phyloP scores from a whole-genome alignment of 257 asterid genomes.

The Fraxinus pennsylvanica region DNA sequence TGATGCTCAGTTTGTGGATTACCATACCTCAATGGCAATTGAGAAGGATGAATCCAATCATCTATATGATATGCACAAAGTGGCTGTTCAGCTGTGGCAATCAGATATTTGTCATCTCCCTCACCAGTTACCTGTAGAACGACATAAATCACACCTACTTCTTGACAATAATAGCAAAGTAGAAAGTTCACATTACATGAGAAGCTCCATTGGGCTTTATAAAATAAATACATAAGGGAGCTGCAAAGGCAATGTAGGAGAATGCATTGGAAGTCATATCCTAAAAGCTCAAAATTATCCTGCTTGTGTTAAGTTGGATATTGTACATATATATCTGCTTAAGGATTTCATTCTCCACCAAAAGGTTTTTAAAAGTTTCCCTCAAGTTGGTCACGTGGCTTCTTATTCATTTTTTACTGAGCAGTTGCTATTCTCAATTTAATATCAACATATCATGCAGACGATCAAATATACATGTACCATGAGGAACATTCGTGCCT shows the following conservation, averaged over 20 bases:
- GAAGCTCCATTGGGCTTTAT: not conserved
- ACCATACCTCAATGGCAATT: constrained; percentile 72
- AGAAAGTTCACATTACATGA: not conserved
- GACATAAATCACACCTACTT: constrained; percentile 18
- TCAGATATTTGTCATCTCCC: constrained; percentile 92
- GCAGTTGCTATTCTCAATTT: not conserved
- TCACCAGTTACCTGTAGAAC: constrained; percentile 83
- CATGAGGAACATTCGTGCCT: not conserved
- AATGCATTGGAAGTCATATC: not conserved
- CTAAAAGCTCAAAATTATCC: not conserved
- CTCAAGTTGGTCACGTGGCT: not conserved
- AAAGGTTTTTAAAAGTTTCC: not conserved
- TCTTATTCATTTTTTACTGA: not conserved
- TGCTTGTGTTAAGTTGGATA: not conserved
- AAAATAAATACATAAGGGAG: not conserved
- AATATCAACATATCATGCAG: not conserved
- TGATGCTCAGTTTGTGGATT: constrained; percentile 1
- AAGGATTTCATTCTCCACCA: not conserved
- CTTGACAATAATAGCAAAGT: not conserved
- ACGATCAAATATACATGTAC: not conserved
- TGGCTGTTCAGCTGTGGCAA: constrained; percentile 96
- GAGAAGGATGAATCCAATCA: constrained; percentile 89
- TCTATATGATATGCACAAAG: constrained; percentile 90
- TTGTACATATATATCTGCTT: not conserved
- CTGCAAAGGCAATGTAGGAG: not conserved